phyloP scores from a whole-genome alignment of 306 rosid species.

The Echinosophora koreensis region DNA sequence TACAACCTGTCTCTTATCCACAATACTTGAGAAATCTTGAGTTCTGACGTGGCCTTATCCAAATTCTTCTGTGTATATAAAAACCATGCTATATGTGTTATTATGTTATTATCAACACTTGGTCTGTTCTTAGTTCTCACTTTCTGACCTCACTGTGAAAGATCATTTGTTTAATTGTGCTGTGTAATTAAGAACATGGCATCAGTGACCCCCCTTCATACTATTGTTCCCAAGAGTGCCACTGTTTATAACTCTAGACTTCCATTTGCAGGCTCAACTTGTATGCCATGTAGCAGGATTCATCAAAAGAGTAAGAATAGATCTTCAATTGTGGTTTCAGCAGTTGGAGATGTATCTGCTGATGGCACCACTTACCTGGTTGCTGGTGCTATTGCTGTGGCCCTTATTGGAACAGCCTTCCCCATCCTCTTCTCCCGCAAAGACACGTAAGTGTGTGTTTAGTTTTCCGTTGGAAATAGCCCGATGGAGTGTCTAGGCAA shows the following conservation, averaged over 20 bases:
- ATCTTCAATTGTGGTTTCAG: slow-evolving; percentile 67
- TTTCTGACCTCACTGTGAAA: neutral
- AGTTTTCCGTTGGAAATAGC: no score
- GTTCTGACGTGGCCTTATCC: slow-evolving; percentile 78
- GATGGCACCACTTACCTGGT: slow-evolving; percentile 72
- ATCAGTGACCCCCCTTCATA: slow-evolving; percentile 50
- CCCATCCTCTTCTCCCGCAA: slow-evolving; percentile 88
- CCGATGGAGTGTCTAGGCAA: no score
- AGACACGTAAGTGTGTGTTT: slow-evolving; percentile 60
- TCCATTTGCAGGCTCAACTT: slow-evolving; percentile 35
- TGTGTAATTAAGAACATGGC: slow-evolving; percentile 54
- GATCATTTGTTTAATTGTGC: neutral
- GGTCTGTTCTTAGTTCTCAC: neutral
- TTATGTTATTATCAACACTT: slow-evolving; percentile 28
- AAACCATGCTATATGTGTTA: slow-evolving; percentile 30
- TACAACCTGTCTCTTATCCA: slow-evolving; percentile 74
- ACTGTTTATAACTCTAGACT: slow-evolving; percentile 6
- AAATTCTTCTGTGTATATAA: neutral
- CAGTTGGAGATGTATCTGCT: slow-evolving; percentile 79
- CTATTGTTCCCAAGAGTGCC: slow-evolving; percentile 48
- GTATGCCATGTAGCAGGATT: slow-evolving; percentile 36
- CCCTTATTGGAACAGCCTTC: slow-evolving; percentile 87
- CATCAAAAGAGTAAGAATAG: slow-evolving; percentile 50
- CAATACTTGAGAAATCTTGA: slow-evolving; percentile 40
- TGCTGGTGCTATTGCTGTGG: slow-evolving; percentile 80